These are phyloP conservation scores for Candida nitratophila DNA, from an alignment of 805 yeast genomes.

Conservation along the genomic window DNA sequence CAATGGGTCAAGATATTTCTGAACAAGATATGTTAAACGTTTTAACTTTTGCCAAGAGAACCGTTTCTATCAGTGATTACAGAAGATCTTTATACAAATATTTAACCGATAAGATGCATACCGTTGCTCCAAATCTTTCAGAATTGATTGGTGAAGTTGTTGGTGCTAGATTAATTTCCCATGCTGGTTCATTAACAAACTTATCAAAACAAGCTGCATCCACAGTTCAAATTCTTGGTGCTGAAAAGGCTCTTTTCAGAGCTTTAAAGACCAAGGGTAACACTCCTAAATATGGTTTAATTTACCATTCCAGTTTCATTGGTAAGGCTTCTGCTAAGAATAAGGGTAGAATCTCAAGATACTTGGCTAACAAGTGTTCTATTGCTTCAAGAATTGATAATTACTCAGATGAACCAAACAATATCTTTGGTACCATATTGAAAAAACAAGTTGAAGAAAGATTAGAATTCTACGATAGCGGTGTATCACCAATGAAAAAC, in stretches of 20 bases:
- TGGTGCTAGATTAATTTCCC: constrained; percentile 97
- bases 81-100: constrained; percentile 78
- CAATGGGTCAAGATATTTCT: constrained; percentile 98
- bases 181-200: constrained; percentile 96
- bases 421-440: constrained; percentile 82
- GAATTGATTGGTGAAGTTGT: constrained; percentile 98
- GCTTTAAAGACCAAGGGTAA: constrained; percentile 95
- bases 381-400: constrained; percentile 98
- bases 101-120: constrained; percentile 92
- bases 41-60: constrained; percentile 86
- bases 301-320: constrained; percentile 90
- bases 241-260: constrained; percentile 94
- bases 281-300: constrained; percentile 93
- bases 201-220: constrained; percentile 98
- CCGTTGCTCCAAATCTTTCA: constrained; percentile 95
- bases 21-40: constrained; percentile 93
- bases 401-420: constrained; percentile 90
- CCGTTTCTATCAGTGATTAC: constrained; percentile 86
- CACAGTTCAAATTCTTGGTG: constrained; percentile 95
- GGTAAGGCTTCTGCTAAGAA: constrained; percentile 93
- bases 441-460: constrained; percentile 98
- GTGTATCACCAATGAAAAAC: constrained; percentile 95
- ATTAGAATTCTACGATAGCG: constrained; percentile 91
- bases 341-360: constrained; percentile 98
- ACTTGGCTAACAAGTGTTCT: constrained; percentile 97